phyloP scores from a whole-genome alignment of 2,329 filamentous ascomycete species.

The Aureobasidium sp. region DNA sequence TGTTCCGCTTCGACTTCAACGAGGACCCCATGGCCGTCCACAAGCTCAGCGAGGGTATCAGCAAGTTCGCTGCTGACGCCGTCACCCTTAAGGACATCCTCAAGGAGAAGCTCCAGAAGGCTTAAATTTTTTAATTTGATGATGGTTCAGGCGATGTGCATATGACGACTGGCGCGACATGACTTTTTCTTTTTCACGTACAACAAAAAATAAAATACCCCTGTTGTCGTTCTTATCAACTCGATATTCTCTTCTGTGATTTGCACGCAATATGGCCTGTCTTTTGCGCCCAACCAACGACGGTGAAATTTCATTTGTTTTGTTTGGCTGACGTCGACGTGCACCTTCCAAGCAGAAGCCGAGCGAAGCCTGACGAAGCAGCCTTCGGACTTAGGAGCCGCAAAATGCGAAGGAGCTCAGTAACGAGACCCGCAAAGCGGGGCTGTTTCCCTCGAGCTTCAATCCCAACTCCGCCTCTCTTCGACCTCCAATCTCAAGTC shows the following conservation, averaged over 20 bases:
- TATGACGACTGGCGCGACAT: constrained; percentile 16
- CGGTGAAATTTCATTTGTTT: not conserved
- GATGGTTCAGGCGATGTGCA: constrained; percentile 7
- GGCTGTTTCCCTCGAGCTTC: not conserved
- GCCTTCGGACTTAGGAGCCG: not conserved
- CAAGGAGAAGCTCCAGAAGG: constrained; percentile 65
- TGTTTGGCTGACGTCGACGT: constrained; percentile 1
- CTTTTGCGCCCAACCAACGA: not conserved
- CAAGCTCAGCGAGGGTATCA: constrained; percentile 99
- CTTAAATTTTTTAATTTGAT: constrained; percentile 6
- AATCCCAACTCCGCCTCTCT: not conserved
- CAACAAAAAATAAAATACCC: constrained; percentile 15
- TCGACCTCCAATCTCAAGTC: not conserved
- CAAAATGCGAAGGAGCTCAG: not conserved
- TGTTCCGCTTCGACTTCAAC: constrained; percentile 99
- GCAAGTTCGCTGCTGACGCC: constrained; percentile 96
- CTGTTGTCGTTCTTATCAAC: constrained; percentile 3
- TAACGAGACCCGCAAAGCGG: not conserved
- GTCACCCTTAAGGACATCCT: constrained; percentile 89
- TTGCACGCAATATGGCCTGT: not conserved
- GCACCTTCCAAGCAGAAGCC: not conserved
- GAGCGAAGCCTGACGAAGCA: not conserved
- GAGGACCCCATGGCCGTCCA: constrained; percentile 99
- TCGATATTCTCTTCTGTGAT: not conserved
- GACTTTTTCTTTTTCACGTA: constrained; percentile 10